Conservation (phyloP, 148 eudicot genomes). For the Suaeda aralocaspica region DNA sequence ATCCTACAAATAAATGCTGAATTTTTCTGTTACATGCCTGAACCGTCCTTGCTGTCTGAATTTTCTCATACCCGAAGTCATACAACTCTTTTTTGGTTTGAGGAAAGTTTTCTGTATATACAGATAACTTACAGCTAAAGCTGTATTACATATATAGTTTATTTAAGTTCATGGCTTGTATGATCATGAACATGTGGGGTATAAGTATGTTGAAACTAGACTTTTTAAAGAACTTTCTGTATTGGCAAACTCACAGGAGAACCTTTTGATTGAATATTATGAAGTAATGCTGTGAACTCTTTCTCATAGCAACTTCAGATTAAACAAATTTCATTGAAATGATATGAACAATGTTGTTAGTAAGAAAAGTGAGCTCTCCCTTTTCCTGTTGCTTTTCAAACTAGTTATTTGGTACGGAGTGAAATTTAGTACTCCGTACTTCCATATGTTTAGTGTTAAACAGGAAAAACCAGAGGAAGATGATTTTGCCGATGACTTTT, state of each 20-base stretch:
- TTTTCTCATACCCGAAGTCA: not conserved
- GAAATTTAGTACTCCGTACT: no score
- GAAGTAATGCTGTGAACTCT: not conserved
- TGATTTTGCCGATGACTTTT: no score
- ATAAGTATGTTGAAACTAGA: not conserved
- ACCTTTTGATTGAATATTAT: not conserved
- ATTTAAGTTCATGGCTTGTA: not conserved
- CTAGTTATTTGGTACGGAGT: no score
- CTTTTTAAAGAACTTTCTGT: not conserved
- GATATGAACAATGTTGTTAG: no score
- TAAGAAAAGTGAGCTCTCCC: no score
- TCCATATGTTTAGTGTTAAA: no score
- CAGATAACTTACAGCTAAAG: conserved; percentile 7
- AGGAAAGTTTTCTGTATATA: conserved; percentile 7
- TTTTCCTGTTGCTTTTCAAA: no score
- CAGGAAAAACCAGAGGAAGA: no score
- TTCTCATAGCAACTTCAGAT: not conserved
- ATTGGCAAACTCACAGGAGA: not conserved
- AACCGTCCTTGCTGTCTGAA: not conserved
- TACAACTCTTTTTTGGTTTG: not conserved
- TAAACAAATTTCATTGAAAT: not conserved
- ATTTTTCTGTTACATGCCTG: conserved; percentile 3
- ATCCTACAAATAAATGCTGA: conserved; percentile 7
- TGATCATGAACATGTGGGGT: conserved; percentile 5
- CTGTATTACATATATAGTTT: not conserved